These are phyloP conservation scores for Cladophialophora psammophila DNA, from an alignment of 2,329 filamentous ascomycete genomes.

Conservation along the genomic window DNA sequence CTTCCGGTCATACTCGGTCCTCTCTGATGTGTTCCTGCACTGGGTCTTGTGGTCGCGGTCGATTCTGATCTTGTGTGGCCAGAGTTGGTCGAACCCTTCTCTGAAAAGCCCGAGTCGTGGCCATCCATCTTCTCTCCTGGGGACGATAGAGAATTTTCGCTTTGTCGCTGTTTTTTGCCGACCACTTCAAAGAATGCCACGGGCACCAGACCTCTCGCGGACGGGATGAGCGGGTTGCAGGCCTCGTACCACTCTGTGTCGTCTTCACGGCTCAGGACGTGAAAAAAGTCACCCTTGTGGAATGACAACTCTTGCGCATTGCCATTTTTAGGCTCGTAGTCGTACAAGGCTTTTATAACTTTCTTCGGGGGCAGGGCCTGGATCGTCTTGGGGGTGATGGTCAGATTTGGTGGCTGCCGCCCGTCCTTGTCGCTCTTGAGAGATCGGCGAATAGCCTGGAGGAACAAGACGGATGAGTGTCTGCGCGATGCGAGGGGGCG, in stretches of 20 bases:
- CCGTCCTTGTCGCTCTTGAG: slow-evolving; percentile 85
- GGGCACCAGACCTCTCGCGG: slow-evolving; percentile 88
- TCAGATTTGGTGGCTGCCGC: slow-evolving; percentile 68
- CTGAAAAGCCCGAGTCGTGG: slow-evolving; percentile 91
- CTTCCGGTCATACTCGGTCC: slow-evolving; percentile 58
- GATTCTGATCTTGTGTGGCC: slow-evolving; percentile 47
- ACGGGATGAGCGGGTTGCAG: slow-evolving; percentile 88
- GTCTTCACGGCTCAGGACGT: slow-evolving; percentile 95
- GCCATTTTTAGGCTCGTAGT: slow-evolving; percentile 78
- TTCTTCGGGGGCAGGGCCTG: slow-evolving; percentile 94
- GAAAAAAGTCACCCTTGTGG: slow-evolving; percentile 94
- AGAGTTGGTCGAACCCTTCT: slow-evolving; percentile 48
- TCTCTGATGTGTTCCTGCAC: slow-evolving; percentile 46
- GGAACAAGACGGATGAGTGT: slow-evolving; percentile 21
- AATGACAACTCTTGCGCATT: slow-evolving; percentile 82
- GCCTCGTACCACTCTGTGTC: slow-evolving; percentile 98
- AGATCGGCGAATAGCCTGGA: slow-evolving; percentile 80
- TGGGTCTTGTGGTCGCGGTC: slow-evolving; percentile 45
- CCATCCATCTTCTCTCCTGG: slow-evolving; percentile 64
- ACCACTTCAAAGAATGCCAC: slow-evolving; percentile 93
- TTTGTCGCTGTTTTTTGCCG: slow-evolving; percentile 90
- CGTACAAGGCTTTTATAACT: slow-evolving; percentile 97
- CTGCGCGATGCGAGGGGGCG: slow-evolving; percentile 1
- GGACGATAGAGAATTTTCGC: slow-evolving; percentile 70
- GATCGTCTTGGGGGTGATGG: slow-evolving; percentile 82